phyloP scores from a whole-genome alignment of 257 asterid species.

The Buddleja alternifolia region DNA sequence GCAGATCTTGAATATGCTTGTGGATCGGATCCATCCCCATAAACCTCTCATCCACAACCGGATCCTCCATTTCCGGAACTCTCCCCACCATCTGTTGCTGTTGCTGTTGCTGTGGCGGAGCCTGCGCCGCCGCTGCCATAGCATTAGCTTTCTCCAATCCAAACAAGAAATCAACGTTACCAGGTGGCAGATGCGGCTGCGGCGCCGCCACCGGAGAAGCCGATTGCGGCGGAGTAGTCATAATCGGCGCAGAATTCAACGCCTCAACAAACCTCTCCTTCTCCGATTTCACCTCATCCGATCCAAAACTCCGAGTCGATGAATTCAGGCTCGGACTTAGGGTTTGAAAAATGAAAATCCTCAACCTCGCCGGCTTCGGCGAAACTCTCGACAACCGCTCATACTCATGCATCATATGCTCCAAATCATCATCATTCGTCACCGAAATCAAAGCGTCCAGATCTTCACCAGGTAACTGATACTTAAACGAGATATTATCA shows the following conservation, averaged over 20 bases:
- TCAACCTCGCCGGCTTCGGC: slow-evolving; percentile 75
- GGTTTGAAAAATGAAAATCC: slow-evolving; percentile 70
- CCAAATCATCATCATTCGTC: slow-evolving; percentile 90
- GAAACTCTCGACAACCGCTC: slow-evolving; percentile 75
- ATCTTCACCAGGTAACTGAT: slow-evolving; percentile 95
- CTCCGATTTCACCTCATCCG: slow-evolving; percentile 79
- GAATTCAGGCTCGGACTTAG: slow-evolving; percentile 45
- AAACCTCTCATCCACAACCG: slow-evolving; percentile 54
- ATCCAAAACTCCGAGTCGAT: slow-evolving; percentile 64
- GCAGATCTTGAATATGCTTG: slow-evolving; percentile 92
- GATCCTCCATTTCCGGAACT: slow-evolving; percentile 45
- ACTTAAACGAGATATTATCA: slow-evolving; percentile 72
- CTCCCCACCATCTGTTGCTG: slow-evolving; percentile 44
- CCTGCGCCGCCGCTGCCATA: slow-evolving; percentile 30
- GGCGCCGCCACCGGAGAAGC: slow-evolving; percentile 31
- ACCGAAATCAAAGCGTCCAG: slow-evolving; percentile 95
- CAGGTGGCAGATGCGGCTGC: slow-evolving; percentile 40
- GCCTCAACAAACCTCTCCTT: slow-evolving; percentile 96
- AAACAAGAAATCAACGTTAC: slow-evolving; percentile 65
- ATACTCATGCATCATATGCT: slow-evolving; percentile 93
- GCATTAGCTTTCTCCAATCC: slow-evolving; percentile 62
- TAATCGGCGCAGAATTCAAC: slow-evolving; percentile 78
- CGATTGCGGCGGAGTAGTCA: slow-evolving; percentile 46
- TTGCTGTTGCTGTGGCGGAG: slow-evolving; percentile 32
- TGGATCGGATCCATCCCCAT: slow-evolving; percentile 82